Conservation (phyloP, 176 grass and related monocot species). For the Coix lacrymajobi region DNA sequence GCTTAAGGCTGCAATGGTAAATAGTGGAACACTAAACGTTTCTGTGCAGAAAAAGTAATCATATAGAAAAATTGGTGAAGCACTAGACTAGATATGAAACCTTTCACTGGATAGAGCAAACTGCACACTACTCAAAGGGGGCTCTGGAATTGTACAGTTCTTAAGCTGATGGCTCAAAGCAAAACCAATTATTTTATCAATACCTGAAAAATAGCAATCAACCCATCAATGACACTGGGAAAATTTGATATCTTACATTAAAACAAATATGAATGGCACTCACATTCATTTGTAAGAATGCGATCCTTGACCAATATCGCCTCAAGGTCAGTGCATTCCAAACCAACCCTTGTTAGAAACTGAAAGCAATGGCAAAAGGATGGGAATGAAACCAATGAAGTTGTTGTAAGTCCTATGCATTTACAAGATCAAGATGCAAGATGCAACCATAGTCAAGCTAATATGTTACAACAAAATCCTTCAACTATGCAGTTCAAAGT, state of each 20-base stretch:
- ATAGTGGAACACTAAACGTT: conserved; percentile 16
- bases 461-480: conserved; percentile 7
- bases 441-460: conserved; percentile 6
- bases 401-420: neutral
- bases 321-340: conserved; percentile 73
- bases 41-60: neutral
- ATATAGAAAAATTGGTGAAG: conserved; percentile 3
- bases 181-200: conserved; percentile 95
- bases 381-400: neutral
- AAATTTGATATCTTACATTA: conserved; percentile 7
- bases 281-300: conserved; percentile 84
- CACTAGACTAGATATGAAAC: conserved; percentile 34
- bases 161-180: conserved; percentile 81
- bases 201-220: conserved; percentile 42
- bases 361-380: conserved; percentile 34
- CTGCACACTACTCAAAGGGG: conserved; percentile 25
- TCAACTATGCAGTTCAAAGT: neutral
- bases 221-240: conserved; percentile 16
- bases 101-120: conserved; percentile 71
- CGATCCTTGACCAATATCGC: conserved; percentile 73
- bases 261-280: conserved; percentile 34
- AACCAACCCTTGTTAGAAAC: conserved; percentile 65
- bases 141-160: conserved; percentile 38
- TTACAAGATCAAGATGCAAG: conserved; percentile 12
- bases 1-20: conserved; percentile 61